Evolutionary conservation across 441 rosid species (phyloP).

Genomic region (Cnidoscolus chayamansa): DNA sequence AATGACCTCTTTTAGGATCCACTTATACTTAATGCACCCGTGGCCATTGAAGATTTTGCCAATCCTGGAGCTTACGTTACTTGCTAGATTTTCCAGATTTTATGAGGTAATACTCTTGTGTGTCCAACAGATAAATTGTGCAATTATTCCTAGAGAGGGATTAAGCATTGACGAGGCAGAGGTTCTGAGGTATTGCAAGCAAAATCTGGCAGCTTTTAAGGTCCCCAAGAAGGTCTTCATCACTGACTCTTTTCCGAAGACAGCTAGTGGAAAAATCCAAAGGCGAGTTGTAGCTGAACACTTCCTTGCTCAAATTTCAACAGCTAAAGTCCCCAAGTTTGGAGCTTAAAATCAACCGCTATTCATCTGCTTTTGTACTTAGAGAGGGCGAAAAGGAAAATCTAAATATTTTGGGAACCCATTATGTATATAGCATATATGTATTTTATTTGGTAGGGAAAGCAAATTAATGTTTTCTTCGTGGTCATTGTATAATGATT

Average conservation of each 20-base stretch:
- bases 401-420: not conserved
- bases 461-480: not conserved
- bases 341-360: constrained; percentile 31
- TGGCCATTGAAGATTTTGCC: not conserved
- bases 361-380: not conserved
- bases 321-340: constrained; percentile 52
- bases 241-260: constrained; percentile 62
- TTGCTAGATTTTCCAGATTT: too few species aligned
- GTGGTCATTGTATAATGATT: not conserved
- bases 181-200: constrained; percentile 54
- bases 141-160: constrained; percentile 73
- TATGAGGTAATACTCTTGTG: not conserved
- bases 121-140: constrained; percentile 62
- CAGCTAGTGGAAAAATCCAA: constrained; percentile 83
- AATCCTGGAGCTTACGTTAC: not conserved
- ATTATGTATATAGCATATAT: not conserved
- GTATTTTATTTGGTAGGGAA: not conserved
- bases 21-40: not conserved
- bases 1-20: not conserved
- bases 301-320: constrained; percentile 54
- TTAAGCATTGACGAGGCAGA: constrained; percentile 46
- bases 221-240: constrained; percentile 83
- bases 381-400: not conserved
- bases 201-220: constrained; percentile 73
- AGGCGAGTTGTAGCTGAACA: constrained; percentile 70